Conservation (phyloP, 164 flowering plant species). For the Umbellularia californica region DNA sequence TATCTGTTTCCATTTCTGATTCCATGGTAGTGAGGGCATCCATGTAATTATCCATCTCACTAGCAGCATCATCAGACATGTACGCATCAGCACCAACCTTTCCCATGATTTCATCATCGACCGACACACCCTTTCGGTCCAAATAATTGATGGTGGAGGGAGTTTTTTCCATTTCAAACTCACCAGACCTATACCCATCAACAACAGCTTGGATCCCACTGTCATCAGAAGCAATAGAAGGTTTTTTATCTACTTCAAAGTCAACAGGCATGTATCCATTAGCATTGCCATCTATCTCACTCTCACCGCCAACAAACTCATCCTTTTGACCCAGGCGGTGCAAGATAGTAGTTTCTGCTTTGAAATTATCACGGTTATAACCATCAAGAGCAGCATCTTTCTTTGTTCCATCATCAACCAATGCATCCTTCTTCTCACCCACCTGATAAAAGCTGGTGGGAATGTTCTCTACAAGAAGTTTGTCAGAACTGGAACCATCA, state of each 20-base stretch:
- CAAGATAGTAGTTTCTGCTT: constrained; percentile 21
- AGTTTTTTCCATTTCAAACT: not conserved
- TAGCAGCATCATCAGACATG: constrained; percentile 47
- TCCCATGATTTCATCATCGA: not conserved
- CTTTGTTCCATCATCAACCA: constrained; percentile 1
- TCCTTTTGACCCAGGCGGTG: constrained; percentile 34
- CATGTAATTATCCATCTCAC: constrained; percentile 76
- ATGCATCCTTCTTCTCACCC: constrained; percentile 3
- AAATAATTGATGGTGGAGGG: not conserved
- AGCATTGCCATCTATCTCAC: constrained; percentile 21
- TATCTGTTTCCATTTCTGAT: constrained; percentile 72
- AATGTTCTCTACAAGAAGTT: constrained; percentile 15
- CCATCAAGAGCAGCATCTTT: constrained; percentile 4
- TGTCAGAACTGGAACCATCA: constrained; percentile 48
- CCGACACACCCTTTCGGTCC: not conserved
- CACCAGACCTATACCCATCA: constrained; percentile 50
- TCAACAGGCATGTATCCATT: constrained; percentile 26
- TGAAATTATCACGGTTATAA: constrained; percentile 1
- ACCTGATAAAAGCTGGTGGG: not conserved
- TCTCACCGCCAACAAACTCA: constrained; percentile 30
- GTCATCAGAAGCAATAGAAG: constrained; percentile 1
- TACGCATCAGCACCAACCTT: not conserved
- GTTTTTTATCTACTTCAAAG: not conserved
- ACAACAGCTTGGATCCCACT: constrained; percentile 25
- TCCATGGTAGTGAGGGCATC: constrained; percentile 88